Base-by-base conservation (phyloP, 768 basidiomycete genomes). In the Coprinellus micaceus region DNA sequence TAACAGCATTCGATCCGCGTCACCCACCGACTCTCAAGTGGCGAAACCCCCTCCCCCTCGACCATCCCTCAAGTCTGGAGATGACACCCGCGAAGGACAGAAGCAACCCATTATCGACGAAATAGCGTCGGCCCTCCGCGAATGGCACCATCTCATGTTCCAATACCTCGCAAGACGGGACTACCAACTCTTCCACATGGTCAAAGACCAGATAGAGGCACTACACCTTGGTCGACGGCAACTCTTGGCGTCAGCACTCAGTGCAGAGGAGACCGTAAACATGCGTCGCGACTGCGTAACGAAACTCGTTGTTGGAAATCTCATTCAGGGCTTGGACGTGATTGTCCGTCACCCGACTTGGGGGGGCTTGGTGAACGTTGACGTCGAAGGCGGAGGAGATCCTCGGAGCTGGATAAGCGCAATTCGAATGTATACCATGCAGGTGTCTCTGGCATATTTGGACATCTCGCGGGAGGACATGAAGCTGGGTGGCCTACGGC, bases 281-380 rank as follows among this genome's bases (percentile, higher is more conserved):
- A 78, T 98, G 65, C 81, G 93, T 55, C 81, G 85, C 52, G 93
- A 94, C 57, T 94, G 94, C 67, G 95, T 98, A 4, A 83, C 82
- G 15, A 79, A 90, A 55, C 82, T 98, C 4, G 94, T 96, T 41
- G 82, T 82, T 46, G 93, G 93, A 29, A 98, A 98, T 67, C 79
- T 98, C 56, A 86, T 89, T 2, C 96, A 98, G 67, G 91, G 89
- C 6, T 73, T 98, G 46, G 96, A 98, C 64, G 85, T 98, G 58
- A 94, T 98, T 63, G 95, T 98, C n/a, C 82, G 96, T 21, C 94
- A 98, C 74, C 91, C 95, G 26, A 85, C 83, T 2, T 92, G 89
- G 81, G 96, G 96, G 26, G 88, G 85, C 3, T 79, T 98, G 22
- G 91, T 94, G 30, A 88, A 87, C 2, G 89, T 94, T n/a, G 94